phyloP scores from a whole-genome alignment of 257 asterid species.

The Datura wrightii region DNA sequence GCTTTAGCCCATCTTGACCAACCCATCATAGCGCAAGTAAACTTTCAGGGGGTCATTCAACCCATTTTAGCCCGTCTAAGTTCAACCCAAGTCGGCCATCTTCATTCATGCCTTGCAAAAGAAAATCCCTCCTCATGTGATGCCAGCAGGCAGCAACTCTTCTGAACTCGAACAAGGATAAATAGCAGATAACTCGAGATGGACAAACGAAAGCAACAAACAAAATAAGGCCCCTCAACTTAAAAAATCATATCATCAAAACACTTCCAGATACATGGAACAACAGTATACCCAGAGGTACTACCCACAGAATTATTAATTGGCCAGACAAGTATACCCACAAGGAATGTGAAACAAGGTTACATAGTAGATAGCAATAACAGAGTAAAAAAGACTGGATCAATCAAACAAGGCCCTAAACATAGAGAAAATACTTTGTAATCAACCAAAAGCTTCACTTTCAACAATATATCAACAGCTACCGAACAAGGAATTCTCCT shows the following conservation, averaged over 20 bases:
- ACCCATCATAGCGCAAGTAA: no score
- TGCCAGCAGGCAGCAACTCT: not conserved
- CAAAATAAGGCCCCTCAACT: not conserved
- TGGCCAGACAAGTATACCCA: not conserved
- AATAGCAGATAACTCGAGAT: not conserved
- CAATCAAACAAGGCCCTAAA: no score
- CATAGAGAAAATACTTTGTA: not conserved
- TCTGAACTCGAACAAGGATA: not conserved
- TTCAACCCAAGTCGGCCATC: not conserved
- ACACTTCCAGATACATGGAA: not conserved
- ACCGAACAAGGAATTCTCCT: not conserved
- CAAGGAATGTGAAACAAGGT: not conserved
- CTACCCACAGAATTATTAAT: not conserved
- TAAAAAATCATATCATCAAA: not conserved
- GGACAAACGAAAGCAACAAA: not conserved
- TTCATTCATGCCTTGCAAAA: not conserved
- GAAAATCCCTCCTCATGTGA: not conserved
- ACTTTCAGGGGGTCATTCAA: not conserved
- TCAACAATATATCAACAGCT: slow-evolving; percentile 7
- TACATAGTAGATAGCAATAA: no score
- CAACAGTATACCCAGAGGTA: not conserved
- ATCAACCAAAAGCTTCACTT: not conserved
- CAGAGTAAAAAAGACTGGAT: not conserved
- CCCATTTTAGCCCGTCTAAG: not conserved
- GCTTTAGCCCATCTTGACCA: no score